A percentile compares a stretch with the other conserved stretches of the same genome.
phyloP scores from a whole-genome alignment of 495 filamentous ascomycete genomes.

The Cercophora newfieldiana region DNA sequence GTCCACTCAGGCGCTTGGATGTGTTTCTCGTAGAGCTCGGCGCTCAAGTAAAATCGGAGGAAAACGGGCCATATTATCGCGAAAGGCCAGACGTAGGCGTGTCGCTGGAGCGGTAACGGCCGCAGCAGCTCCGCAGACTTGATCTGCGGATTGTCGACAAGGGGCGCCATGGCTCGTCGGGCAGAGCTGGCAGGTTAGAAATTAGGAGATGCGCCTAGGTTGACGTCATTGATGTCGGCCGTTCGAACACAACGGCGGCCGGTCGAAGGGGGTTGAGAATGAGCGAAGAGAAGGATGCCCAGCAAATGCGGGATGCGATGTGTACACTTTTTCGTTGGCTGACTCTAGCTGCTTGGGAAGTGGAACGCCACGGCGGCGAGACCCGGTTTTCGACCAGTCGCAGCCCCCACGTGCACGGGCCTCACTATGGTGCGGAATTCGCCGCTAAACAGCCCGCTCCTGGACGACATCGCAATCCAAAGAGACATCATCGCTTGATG shows the following conservation, averaged over 20 bases:
- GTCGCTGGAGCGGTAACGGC: slow-evolving; percentile 76
- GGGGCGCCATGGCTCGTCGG: slow-evolving; percentile 52
- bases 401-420: not conserved
- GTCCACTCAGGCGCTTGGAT: slow-evolving; percentile 93
- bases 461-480: no score
- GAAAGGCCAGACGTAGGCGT: slow-evolving; percentile 92
- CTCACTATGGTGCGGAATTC: not conserved
- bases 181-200: not conserved
- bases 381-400: slow-evolving; percentile 1
- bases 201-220: slow-evolving; percentile 10
- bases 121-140: slow-evolving; percentile 82
- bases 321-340: slow-evolving; percentile 13
- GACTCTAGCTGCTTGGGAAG: slow-evolving; percentile 11
- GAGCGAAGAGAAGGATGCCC: not conserved
- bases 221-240: slow-evolving; percentile 24
- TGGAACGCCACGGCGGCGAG: slow-evolving; percentile 6
- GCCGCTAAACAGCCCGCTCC: slow-evolving; percentile 6
- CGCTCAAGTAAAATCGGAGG: slow-evolving; percentile 78
- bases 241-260: not conserved
- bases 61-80: slow-evolving; percentile 87
- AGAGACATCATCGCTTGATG: no score
- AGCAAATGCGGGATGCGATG: slow-evolving; percentile 19
- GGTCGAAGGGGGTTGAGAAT: not conserved
- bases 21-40: slow-evolving; percentile 82
- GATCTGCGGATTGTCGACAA: slow-evolving; percentile 91